Evolutionary conservation across 768 basidiomycete species (phyloP).

Genomic region (Phaeotremella fagi): DNA sequence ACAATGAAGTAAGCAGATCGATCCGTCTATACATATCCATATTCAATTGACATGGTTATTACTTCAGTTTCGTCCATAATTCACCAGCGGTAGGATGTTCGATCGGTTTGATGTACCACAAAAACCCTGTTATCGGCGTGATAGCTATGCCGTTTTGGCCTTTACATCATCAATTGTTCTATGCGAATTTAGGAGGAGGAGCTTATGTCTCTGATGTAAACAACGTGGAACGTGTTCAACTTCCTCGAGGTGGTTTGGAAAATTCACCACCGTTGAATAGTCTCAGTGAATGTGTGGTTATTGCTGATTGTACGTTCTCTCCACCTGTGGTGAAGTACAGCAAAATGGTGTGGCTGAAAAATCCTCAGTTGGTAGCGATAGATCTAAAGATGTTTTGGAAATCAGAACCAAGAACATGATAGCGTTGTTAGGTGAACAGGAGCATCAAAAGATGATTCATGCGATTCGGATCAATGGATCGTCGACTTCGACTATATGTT

Average conservation of each 20-base stretch:
- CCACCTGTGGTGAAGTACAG: too few relatives aligned
- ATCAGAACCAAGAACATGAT: neutral
- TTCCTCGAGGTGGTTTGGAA: neutral
- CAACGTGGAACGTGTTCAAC: neutral
- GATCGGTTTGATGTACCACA: constrained; percentile 74
- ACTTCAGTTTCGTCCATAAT: constrained; percentile 26
- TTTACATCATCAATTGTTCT: constrained; percentile 51
- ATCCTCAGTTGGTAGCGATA: neutral
- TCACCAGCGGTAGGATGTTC: constrained; percentile 66
- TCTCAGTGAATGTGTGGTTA: neutral
- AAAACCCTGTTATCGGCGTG: constrained; percentile 74
- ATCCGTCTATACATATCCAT: neutral
- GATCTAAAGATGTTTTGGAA: neutral
- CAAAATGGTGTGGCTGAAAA: too few relatives aligned
- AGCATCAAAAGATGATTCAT: neutral
- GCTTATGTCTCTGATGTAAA: constrained; percentile 57
- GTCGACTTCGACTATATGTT: neutral
- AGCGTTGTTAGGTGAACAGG: neutral
- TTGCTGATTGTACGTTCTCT: neutral
- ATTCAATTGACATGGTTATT: too few relatives aligned
- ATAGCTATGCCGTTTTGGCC: constrained; percentile 79
- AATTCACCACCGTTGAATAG: neutral
- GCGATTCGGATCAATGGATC: neutral
- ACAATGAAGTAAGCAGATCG: neutral
- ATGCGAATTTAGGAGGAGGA: constrained; percentile 68